phyloP scores from a whole-genome alignment of 75 land plant species.

The Pinus albicaulis region DNA sequence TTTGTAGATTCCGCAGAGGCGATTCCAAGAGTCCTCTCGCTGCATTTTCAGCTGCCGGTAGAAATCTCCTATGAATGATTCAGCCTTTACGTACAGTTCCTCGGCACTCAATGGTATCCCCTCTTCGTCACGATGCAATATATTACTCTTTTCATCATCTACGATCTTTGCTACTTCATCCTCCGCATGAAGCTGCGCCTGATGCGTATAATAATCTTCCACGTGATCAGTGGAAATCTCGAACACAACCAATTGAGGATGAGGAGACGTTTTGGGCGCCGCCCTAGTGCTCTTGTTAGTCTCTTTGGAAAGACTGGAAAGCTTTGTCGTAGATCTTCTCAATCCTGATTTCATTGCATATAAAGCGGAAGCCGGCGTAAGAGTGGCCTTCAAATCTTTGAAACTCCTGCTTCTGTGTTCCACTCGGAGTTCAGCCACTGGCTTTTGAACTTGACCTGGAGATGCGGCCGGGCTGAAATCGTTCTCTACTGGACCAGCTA shows the following conservation, averaged over 20 bases:
- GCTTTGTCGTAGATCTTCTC: background rate
- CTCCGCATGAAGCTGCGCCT: too few relatives aligned
- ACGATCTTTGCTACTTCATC: too few relatives aligned
- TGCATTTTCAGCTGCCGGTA: constrained; percentile 65
- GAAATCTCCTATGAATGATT: constrained; percentile 57
- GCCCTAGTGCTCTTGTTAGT: background rate
- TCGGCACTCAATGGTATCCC: constrained; percentile 6
- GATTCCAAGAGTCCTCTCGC: constrained; percentile 60
- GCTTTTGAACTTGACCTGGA: too few relatives aligned
- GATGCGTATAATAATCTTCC: background rate
- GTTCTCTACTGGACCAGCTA: too few relatives aligned
- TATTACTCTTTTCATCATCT: too few relatives aligned
- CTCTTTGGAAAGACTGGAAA: background rate
- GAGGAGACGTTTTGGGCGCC: background rate
- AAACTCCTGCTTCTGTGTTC: too few relatives aligned
- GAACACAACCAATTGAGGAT: background rate
- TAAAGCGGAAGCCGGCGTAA: background rate
- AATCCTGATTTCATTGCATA: background rate
- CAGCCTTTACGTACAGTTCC: constrained; percentile 45
- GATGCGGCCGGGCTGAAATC: too few relatives aligned
- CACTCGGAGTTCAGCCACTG: too few relatives aligned
- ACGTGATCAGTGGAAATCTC: background rate
- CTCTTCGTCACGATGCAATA: background rate
- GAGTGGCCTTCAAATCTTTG: too few relatives aligned
- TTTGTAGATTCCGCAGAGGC: constrained; percentile 39